Base-by-base conservation (phyloP, 2,329 filamentous ascomycete genomes). In the Metarhizium guizhouense region DNA sequence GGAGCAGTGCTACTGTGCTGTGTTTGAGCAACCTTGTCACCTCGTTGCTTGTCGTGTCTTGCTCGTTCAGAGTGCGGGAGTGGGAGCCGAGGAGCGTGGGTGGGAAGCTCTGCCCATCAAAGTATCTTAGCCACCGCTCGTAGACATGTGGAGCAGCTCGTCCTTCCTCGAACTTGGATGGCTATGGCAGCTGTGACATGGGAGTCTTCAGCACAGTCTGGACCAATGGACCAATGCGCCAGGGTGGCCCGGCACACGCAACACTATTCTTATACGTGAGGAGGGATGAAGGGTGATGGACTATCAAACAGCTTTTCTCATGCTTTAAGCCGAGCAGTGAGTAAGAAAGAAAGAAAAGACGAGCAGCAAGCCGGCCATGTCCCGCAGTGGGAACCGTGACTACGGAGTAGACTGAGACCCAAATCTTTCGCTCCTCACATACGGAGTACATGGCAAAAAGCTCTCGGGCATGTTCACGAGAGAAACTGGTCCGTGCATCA, bases 401-500 rank as follows among this genome's bases (percentile, higher is more conserved):
- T 13, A 40, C 38, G 38, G 32, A 40, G 38, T 13, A 40, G 38
- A 10, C 11, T 18, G 14, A 43, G n/a, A 14, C 10, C 40, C 10
- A 43, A 43, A 43, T 18, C 40, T 6, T 43, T 14, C 10, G 40
- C n/a, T 18, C 40, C n/a, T 43, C 40, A 10, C 40, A 43, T 40
- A 34, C 7, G 32, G 32, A 34, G 32, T 34, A 11, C 25, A 25
- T 25, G 25, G 3, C 25, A 25, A 25, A 25, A 25, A 25, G 25
- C n/a, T 13, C 18, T 10, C 7, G 18, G 16, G 4, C 42, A 25
- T 20, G 42, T 45, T 45, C 42, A 25, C 42, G 38, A 42, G 25
- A 52, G 29, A 55, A 52, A 47, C 42, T 60, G 60, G 59, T 56
- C 59, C 59, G 64, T 66, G 65, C 65, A 61, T 64, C 62, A 64